phyloP scores from a whole-genome alignment of 192 early-diverging fungal genomes.

The Mortierella alpina region DNA sequence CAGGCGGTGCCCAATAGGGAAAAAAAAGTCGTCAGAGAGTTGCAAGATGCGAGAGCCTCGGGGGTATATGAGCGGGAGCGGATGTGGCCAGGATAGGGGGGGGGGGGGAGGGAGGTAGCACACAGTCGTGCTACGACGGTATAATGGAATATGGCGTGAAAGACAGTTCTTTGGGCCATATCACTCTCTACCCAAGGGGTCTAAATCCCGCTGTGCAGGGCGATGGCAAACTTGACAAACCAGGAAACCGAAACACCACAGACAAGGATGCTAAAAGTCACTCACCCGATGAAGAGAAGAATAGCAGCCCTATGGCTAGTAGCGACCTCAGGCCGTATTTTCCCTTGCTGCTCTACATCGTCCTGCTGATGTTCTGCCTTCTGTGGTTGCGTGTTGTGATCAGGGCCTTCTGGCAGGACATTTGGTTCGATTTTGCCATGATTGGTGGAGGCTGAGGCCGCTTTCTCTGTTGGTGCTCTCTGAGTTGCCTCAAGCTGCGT shows the following conservation, averaged over 20 bases:
- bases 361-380: not conserved
- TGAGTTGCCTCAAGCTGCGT: slow-evolving; percentile 22
- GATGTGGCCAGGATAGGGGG: too few species aligned
- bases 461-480: not conserved
- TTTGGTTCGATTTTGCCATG: not conserved
- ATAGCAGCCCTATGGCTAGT: slow-evolving; percentile 27
- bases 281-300: slow-evolving; percentile 48
- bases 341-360: slow-evolving; percentile 17
- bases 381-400: not conserved
- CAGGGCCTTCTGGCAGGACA: not conserved
- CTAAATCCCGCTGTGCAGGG: too few species aligned
- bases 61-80: too few species aligned
- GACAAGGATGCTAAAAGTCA: not conserved
- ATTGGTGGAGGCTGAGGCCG: slow-evolving; percentile 1
- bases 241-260: not conserved
- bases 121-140: too few species aligned
- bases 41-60: not conserved
- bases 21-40: not conserved
- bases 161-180: too few species aligned
- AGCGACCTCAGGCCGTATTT: not conserved
- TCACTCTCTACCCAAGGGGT: too few species aligned
- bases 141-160: too few species aligned
- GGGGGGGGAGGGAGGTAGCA: too few species aligned
- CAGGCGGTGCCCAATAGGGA: too few species aligned
- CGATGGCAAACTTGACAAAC: too few species aligned